Percentiles rank a stretch among this genome's conserved stretches.
These are phyloP conservation scores for Rhodomyrtus tomentosa DNA, from an alignment of 345 rosid species.

Conservation along the genomic window DNA sequence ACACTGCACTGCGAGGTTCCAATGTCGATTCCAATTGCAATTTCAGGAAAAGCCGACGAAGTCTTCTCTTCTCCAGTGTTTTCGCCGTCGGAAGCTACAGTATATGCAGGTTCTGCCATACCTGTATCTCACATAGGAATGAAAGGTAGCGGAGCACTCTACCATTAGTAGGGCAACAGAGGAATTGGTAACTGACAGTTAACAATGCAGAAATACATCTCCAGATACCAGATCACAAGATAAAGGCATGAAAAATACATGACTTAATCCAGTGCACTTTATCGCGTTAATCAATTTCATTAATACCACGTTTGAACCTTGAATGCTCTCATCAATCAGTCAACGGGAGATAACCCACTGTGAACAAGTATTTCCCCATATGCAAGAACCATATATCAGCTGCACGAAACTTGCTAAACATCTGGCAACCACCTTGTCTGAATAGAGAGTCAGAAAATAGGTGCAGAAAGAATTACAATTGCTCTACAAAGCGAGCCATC, in stretches of 20 bases:
- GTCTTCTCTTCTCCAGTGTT: constrained; percentile 68
- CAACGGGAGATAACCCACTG: background rate
- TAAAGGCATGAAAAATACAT: background rate
- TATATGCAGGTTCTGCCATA: constrained; percentile 71
- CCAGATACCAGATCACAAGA: background rate
- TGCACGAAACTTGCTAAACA: background rate
- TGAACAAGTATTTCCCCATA: background rate
- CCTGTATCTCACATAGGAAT: constrained; percentile 16
- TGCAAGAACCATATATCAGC: background rate
- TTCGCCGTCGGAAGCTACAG: constrained; percentile 81
- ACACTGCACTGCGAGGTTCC: constrained; percentile 86
- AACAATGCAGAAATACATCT: background rate
- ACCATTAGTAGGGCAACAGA: background rate
- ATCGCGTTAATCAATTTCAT: background rate
- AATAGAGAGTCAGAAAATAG: background rate
- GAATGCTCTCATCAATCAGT: background rate
- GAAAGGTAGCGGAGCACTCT: background rate
- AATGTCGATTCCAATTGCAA: constrained; percentile 77
- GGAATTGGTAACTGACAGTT: background rate
- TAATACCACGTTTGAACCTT: background rate
- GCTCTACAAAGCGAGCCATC: background rate
- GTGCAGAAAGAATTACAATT: background rate
- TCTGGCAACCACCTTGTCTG: background rate
- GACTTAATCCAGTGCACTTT: background rate
- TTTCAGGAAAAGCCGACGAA: constrained; percentile 48